Evolutionary conservation across 257 asterid genomes (phyloP), one percentile per base, ranked within the genome.

Genomic region (Ehretia macrophylla): DNA sequence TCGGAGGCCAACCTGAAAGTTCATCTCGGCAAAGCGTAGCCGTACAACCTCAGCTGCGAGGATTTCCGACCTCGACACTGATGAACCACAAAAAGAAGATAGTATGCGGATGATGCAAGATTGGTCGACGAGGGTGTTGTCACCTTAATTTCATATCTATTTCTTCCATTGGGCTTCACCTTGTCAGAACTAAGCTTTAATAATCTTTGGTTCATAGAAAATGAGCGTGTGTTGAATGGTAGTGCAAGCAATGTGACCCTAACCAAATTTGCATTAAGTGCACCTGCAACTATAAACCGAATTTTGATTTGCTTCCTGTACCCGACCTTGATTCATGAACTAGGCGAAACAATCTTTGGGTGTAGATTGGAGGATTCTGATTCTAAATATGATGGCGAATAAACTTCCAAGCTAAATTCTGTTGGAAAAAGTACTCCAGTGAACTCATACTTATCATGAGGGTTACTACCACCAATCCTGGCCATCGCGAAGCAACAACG

Each of bases 41-140:
- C n/a, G n/a, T n/a, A n/a, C n/a, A n/a, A n/a, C n/a, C n/a, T n/a
- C n/a, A n/a, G n/a, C n/a, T n/a, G n/a, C n/a, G n/a, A n/a, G n/a
- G n/a, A n/a, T n/a, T n/a, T n/a, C n/a, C n/a, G n/a, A n/a, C n/a
- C n/a, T n/a, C n/a, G n/a, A n/a, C n/a, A n/a, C 42, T 38, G 60
- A 63, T 52, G 68, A 22, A 40, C 40, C 60, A 63, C 68, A 11
- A 63, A 63, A 47, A 63, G n/a, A 17, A 63, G 68, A 54, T 63
- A 63, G 46, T 51, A 63, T 20, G 53, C 42, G 0, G 51, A n/a
- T 17, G 68, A 60, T 52, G 60, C 59, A n/a, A 63, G 42, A 40
- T 63, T 63, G 53, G 52, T 20, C 1, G 60, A 63, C 35, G 50
- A 0, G 3, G 68, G 68, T 8, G 59, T 23, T 11, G 37, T n/a